These are phyloP conservation scores for Mucor circinelloides DNA, from an alignment of 371 early-diverging fungal species.

Conservation along the genomic window DNA sequence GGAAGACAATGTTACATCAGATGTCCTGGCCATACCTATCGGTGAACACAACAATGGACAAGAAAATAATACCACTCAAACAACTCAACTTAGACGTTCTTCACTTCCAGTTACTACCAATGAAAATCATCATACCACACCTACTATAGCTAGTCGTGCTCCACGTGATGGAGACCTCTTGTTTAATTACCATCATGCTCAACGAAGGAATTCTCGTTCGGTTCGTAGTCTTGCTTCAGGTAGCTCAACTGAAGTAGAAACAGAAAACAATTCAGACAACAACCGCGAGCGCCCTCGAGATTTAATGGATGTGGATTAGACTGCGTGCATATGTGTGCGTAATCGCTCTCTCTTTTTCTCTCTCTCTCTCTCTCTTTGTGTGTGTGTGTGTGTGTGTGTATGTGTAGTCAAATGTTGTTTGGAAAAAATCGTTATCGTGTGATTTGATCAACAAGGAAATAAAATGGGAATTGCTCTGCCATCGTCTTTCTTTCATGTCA, in stretches of 20 bases:
- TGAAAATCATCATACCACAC: slow-evolving; percentile 4
- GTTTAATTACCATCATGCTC: slow-evolving; percentile 25
- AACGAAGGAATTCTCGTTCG: slow-evolving; percentile 29
- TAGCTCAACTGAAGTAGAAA: slow-evolving; percentile 37
- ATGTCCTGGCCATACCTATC: slow-evolving; percentile 34
- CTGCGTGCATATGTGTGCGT: not conserved
- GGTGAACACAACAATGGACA: slow-evolving; percentile 11
- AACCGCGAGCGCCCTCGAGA: slow-evolving; percentile 26
- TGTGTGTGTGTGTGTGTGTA: not conserved
- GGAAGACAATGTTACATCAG: slow-evolving; percentile 26
- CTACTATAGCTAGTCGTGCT: not conserved
- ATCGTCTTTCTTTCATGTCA: not conserved
- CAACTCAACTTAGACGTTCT: slow-evolving; percentile 18
- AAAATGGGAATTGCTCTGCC: not conserved
- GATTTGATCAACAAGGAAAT: not conserved
- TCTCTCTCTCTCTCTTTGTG: not conserved
- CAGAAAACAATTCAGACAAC: slow-evolving; percentile 20
- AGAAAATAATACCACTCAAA: slow-evolving; percentile 1
- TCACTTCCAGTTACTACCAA: slow-evolving; percentile 20
- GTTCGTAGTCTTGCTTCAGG: slow-evolving; percentile 33
- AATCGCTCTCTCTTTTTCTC: not conserved
- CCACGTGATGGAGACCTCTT: slow-evolving; percentile 26
- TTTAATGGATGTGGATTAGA: slow-evolving; percentile 38
- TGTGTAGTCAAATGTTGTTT: not conserved
- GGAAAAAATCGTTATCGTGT: not conserved